Evolutionary conservation across 176 grass and related monocot genomes (phyloP), one percentile per base, ranked within the genome.

Genomic region (Zoysia japonica): DNA sequence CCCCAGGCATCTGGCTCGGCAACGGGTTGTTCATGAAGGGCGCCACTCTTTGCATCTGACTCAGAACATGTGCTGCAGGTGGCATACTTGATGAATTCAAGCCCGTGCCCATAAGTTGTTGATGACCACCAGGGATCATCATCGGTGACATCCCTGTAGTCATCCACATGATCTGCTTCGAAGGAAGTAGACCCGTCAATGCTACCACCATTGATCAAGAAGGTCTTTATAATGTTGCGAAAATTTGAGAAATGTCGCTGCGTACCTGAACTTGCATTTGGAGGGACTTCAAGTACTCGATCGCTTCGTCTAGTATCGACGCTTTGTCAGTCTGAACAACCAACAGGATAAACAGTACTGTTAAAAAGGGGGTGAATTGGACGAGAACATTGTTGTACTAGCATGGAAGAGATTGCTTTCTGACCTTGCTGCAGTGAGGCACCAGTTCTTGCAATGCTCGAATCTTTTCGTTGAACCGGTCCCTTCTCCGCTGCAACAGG

Each of bases 381-480:
- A 54, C 9, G 67, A 28, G 6, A 62, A 20, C 13, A 51, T 57
- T 7, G 8, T 45, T 45, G 3, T 45, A 45, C 6, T 73, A 14
- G 0, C 20, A 73, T 19, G 13, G 7, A 14, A 46, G 54, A 45
- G 19, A 40, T 38, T 54, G 3, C 51, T 86, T 13, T 37, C 5
- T 72, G 57, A 94, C 94, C 84, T 93, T 93, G 79, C 89, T 95
- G 83, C 90, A 95, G 78, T 99, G 92, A 43, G 96, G 96, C 47
- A 99, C 87, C 1, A 99, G 84, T 79, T 95, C 92, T 88, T 99
- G 92, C 82, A 99, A 80, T 62, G 92, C 83, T 43, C 77, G 79
- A 86, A 99, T 89, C 86, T 92, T 98, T n/a, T 99, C 96, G 41
- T 99, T 99, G 81, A 99, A 95, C 59, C 90, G 70, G 49, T 95